Evolutionary conservation across 2,329 filamentous ascomycete species (phyloP), one percentile per base, ranked within the genome.

Genomic region (Arthrobotrys sinensis): DNA sequence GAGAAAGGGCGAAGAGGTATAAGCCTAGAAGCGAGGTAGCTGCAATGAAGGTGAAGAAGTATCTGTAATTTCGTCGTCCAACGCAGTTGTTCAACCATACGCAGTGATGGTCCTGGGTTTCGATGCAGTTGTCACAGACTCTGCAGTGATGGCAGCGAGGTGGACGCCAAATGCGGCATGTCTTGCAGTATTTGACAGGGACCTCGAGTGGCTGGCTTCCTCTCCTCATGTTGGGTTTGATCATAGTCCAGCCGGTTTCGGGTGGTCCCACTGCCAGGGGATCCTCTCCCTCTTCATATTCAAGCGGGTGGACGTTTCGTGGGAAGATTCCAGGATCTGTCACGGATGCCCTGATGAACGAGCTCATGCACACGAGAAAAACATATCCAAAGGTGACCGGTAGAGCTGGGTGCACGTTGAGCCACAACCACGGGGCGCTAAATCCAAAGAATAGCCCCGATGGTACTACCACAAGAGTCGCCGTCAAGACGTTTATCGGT

Each of bases 51-150:
- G 92, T 89, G 84, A 98, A 97, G 85, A 99, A 99, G 85, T 95
- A 98, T 80, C 96, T 93, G 85, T 99, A 99, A 85, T 99, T 99
- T 82, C 96, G 93, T 80, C 95, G 91, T 50, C 96, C 96, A 62
- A 99, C 92, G 82, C 96, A 99, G 84, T 99, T 99, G 86, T 99
- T 99, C 80, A 99, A 89, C 96, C 96, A 99, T 14, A 98, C 94
- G 83, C 96, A 99, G 85, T 99, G 96, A 83, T 99, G 96, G 83
- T 99, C 96, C 81, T 97, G 93, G 0, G 94, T 97, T 85, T 99
- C 96, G 77, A 99, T 90, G 84, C 96, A 99, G 84, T 96, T 97
- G 85, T 99, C 95, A 85, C 96, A 99, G 32, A 97, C 89, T 72
- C 96, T 92, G 85, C 96, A 99, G 85, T 99, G 96, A 83, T 99